phyloP scores from a whole-genome alignment of 371 early-diverging fungal genomes.

The Lichtheimia hyalospora region DNA sequence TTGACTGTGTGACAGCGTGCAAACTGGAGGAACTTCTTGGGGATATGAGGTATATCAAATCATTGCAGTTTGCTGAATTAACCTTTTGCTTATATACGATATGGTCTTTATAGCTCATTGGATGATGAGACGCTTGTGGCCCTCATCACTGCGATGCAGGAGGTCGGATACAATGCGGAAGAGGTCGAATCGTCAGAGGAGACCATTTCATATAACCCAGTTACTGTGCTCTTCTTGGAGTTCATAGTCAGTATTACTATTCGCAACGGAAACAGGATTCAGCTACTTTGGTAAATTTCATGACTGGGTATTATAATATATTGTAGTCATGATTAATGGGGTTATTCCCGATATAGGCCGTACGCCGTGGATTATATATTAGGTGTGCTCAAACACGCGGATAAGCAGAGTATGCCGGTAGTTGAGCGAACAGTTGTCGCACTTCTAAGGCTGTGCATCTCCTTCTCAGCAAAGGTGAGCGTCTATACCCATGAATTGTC shows the following conservation, averaged over 20 bases:
- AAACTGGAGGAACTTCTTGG: conserved; percentile 72
- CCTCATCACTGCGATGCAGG: conserved; percentile 57
- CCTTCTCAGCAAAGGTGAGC: conserved; percentile 68
- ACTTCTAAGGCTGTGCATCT: conserved; percentile 69
- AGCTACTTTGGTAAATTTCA: conserved; percentile 57
- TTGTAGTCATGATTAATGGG: not conserved
- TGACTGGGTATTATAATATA: not conserved
- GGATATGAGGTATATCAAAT: conserved; percentile 57
- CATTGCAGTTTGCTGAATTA: not conserved
- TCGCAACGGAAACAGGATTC: conserved; percentile 70
- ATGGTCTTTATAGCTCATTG: conserved; percentile 45
- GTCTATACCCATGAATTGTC: too few relatives aligned
- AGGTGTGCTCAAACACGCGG: conserved; percentile 68
- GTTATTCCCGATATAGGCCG: conserved; percentile 43
- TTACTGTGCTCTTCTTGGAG: conserved; percentile 74
- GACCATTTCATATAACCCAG: conserved; percentile 62
- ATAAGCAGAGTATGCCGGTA: conserved; percentile 64
- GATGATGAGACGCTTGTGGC: conserved; percentile 63
- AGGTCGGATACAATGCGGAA: conserved; percentile 38
- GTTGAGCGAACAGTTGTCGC: conserved; percentile 81
- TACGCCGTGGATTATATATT: conserved; percentile 67
- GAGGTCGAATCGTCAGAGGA: conserved; percentile 37
- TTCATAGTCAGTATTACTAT: conserved; percentile 73
- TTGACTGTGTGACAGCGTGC: conserved; percentile 73
- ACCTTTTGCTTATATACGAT: not conserved